These are phyloP conservation scores for Halenospora varia DNA, from an alignment of 495 filamentous ascomycete species.

Conservation along the genomic window DNA sequence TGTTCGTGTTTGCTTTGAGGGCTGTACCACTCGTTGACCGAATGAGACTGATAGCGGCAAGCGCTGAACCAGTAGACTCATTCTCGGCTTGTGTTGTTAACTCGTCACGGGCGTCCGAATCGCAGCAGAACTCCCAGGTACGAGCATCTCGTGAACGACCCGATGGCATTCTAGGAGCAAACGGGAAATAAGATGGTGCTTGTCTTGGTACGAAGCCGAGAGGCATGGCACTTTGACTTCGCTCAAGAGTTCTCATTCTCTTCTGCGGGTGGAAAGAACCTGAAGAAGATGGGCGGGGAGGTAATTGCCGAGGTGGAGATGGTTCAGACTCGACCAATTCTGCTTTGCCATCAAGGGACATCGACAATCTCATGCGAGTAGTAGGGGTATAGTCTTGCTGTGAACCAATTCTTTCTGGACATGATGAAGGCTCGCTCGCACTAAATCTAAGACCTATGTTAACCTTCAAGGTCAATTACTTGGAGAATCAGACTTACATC, in stretches of 20 bases:
- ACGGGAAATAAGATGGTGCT: conserved; percentile 18
- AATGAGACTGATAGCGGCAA: conserved; percentile 66
- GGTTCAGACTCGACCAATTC: conserved; percentile 66
- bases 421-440: conserved; percentile 25
- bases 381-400: conserved; percentile 7
- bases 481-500: conserved; percentile 28
- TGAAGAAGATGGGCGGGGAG: conserved; percentile 21
- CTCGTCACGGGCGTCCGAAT: conserved; percentile 66
- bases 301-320: conserved; percentile 59
- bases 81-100: conserved; percentile 68
- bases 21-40: conserved; percentile 56
- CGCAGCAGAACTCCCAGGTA: conserved; percentile 80
- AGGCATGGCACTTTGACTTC: conserved; percentile 55
- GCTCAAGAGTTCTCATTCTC: conserved; percentile 50
- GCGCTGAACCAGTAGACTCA: conserved; percentile 66
- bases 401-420: conserved; percentile 21
- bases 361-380: conserved; percentile 59
- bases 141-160: conserved; percentile 79
- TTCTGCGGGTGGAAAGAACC: conserved; percentile 40
- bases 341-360: conserved; percentile 80
- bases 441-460: conserved; percentile 9
- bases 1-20: conserved; percentile 47
- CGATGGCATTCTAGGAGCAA: conserved; percentile 37
- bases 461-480: neutral
- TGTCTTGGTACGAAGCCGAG: conserved; percentile 23